Conservation (phyloP, 2,329 filamentous ascomycete species). For the Mycosphaerella arachidis region DNA sequence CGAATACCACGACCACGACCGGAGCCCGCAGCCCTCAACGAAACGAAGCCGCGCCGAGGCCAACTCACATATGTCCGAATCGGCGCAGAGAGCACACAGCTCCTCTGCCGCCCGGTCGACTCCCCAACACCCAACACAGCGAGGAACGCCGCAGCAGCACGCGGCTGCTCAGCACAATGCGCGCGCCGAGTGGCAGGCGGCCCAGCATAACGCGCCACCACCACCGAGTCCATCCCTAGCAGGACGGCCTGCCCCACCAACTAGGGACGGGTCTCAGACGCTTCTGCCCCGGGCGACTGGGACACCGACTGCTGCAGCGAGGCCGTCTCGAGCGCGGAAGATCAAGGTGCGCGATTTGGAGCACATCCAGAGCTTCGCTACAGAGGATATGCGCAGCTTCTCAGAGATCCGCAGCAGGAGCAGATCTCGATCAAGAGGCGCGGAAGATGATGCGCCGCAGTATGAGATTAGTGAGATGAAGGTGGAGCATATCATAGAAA, state of each 20-base stretch:
- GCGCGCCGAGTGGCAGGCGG: constrained; percentile 15
- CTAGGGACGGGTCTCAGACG: constrained; percentile 14
- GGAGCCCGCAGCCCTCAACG: constrained; percentile 17
- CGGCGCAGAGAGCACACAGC: constrained; percentile 30
- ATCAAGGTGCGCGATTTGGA: constrained; percentile 84
- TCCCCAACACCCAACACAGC: constrained; percentile 7
- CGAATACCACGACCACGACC: constrained; percentile 8
- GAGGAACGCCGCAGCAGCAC: constrained; percentile 7
- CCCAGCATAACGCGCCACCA: constrained; percentile 11
- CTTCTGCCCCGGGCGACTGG: constrained; percentile 25
- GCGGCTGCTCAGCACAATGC: constrained; percentile 14
- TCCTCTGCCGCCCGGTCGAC: constrained; percentile 22
- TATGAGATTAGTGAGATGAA: constrained; percentile 99
- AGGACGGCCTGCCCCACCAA: constrained; percentile 29
- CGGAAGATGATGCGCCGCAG: constrained; percentile 53
- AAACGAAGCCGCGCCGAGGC: constrained; percentile 25
- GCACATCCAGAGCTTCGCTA: constrained; percentile 85
- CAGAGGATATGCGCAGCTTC: constrained; percentile 64
- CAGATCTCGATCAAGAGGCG: constrained; percentile 39
- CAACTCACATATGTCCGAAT: constrained; percentile 27
- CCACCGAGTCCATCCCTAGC: constrained; percentile 26
- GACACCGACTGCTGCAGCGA: constrained; percentile 28
- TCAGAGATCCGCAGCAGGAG: constrained; percentile 42
- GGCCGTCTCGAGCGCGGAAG: constrained; percentile 47
- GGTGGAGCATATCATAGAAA: constrained; percentile 94